These are phyloP conservation scores for Zygoascus hellenicus DNA, from an alignment of 1,139 yeast species.

Conservation along the genomic window DNA sequence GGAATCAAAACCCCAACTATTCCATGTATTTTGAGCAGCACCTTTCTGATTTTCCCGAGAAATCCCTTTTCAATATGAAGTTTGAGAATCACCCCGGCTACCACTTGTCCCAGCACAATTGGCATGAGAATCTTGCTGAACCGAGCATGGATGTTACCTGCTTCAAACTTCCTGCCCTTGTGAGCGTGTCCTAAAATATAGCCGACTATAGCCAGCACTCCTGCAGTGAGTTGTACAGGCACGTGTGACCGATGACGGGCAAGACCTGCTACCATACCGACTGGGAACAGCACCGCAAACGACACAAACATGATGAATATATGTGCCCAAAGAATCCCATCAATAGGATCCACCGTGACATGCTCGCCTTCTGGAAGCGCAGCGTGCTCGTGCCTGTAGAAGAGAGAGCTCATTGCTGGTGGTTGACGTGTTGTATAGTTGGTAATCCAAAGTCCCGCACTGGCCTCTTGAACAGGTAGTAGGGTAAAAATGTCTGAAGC, in stretches of 20 bases:
- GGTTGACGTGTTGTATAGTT: too few species aligned
- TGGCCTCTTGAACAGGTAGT: too few species aligned
- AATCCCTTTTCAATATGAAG: slow-evolving; percentile 34
- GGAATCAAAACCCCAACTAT: slow-evolving; percentile 37
- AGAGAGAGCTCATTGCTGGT: too few species aligned
- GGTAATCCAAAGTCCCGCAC: too few species aligned
- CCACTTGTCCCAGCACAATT: slow-evolving; percentile 27
- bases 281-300: slow-evolving; percentile 38
- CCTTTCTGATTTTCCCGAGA: slow-evolving; percentile 30
- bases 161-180: slow-evolving; percentile 34
- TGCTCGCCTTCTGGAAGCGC: slow-evolving; percentile 24
- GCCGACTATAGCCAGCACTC: slow-evolving; percentile 34
- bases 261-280: slow-evolving; percentile 39
- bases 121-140: slow-evolving; percentile 31
- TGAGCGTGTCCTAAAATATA: slow-evolving; percentile 37
- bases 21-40: slow-evolving; percentile 32
- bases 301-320: slow-evolving; percentile 35
- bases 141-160: slow-evolving; percentile 31
- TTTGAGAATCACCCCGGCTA: slow-evolving; percentile 33
- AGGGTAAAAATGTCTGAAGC: too few species aligned
- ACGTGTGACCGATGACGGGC: slow-evolving; percentile 36
- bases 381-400: slow-evolving; percentile 22
- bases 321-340: slow-evolving; percentile 33
- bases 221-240: slow-evolving; percentile 35
- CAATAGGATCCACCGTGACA: slow-evolving; percentile 23